phyloP scores from a whole-genome alignment of 1,284 basidiomycete genomes.

The Rhodotorula sp. region DNA sequence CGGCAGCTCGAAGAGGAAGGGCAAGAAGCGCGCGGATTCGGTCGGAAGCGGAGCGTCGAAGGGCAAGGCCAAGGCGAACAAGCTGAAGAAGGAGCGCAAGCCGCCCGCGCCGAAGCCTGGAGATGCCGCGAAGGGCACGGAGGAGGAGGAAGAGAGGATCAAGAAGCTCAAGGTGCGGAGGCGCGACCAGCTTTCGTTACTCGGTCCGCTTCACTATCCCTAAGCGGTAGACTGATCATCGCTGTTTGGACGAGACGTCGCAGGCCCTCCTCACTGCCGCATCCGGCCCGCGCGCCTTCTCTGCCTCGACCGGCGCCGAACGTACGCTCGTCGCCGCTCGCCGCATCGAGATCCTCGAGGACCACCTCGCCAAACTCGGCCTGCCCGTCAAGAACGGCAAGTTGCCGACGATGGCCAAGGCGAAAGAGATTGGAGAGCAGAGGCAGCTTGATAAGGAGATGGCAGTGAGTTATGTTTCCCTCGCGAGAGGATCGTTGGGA shows the following conservation, averaged over 20 bases:
- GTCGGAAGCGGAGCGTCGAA: background rate
- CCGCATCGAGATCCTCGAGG: slow-evolving; percentile 16
- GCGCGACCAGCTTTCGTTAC: background rate
- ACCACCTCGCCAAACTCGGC: background rate
- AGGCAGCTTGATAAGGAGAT: slow-evolving; percentile 14
- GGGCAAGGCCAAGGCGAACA: background rate
- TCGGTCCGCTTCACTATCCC: background rate
- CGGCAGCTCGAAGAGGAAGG: background rate
- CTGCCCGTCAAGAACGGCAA: slow-evolving; percentile 1
- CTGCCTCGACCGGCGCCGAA: slow-evolving; percentile 25
- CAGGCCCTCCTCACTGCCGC: slow-evolving; percentile 15
- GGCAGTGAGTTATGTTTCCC: background rate
- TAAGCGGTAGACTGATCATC: background rate
- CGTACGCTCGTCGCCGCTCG: slow-evolving; percentile 7
- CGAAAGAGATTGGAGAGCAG: slow-evolving; percentile 20
- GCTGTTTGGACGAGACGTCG: background rate
- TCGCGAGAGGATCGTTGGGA: background rate
- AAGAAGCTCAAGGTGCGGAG: slow-evolving; percentile 26
- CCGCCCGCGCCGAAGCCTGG: slow-evolving; percentile 15
- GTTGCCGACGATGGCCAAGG: slow-evolving; percentile 3
- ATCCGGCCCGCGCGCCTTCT: slow-evolving; percentile 11
- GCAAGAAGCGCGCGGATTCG: background rate
- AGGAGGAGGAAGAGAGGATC: slow-evolving; percentile 23
- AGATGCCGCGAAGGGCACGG: slow-evolving; percentile 16
- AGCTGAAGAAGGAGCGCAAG: slow-evolving; percentile 10